These are phyloP conservation scores for Boletus sp. DNA, from an alignment of 768 basidiomycete species.

Conservation along the genomic window DNA sequence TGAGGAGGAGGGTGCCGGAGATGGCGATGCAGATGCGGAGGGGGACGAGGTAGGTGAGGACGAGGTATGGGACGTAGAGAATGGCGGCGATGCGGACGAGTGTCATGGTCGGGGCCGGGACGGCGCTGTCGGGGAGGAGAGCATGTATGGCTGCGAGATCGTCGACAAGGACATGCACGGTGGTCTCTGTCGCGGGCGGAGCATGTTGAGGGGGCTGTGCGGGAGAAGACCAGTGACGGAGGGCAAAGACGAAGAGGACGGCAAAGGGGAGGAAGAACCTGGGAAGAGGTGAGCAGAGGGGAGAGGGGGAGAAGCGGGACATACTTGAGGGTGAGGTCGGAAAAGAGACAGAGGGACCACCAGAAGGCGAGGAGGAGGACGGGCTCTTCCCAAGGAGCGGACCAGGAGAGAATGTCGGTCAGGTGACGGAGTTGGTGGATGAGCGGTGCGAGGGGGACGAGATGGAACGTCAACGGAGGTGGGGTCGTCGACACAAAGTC, in stretches of 20 bases:
- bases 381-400: slow-evolving; percentile 53
- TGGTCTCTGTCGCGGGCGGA: slow-evolving; percentile 50
- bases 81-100: slow-evolving; percentile 57
- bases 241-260: slow-evolving; percentile 39
- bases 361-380: slow-evolving; percentile 67
- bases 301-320: slow-evolving; percentile 1
- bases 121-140: slow-evolving; percentile 45
- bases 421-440: slow-evolving; percentile 44
- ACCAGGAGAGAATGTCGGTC: slow-evolving; percentile 59
- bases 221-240: slow-evolving; percentile 28
- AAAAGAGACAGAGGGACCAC: slow-evolving; percentile 76
- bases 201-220: slow-evolving; percentile 10
- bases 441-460: slow-evolving; percentile 60
- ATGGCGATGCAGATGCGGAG: slow-evolving; percentile 61
- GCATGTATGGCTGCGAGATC: slow-evolving; percentile 67
- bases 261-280: slow-evolving; percentile 62
- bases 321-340: slow-evolving; percentile 50
- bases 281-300: slow-evolving; percentile 3
- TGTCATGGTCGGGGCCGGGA: slow-evolving; percentile 31
- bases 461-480: slow-evolving; percentile 54
- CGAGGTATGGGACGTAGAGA: slow-evolving; percentile 63
- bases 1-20: slow-evolving; percentile 55
- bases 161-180: slow-evolving; percentile 52
- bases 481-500: slow-evolving; percentile 63
- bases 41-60: slow-evolving; percentile 61